phyloP scores from a whole-genome alignment of 208 protist species.

The Acanthamoeba sp. region DNA sequence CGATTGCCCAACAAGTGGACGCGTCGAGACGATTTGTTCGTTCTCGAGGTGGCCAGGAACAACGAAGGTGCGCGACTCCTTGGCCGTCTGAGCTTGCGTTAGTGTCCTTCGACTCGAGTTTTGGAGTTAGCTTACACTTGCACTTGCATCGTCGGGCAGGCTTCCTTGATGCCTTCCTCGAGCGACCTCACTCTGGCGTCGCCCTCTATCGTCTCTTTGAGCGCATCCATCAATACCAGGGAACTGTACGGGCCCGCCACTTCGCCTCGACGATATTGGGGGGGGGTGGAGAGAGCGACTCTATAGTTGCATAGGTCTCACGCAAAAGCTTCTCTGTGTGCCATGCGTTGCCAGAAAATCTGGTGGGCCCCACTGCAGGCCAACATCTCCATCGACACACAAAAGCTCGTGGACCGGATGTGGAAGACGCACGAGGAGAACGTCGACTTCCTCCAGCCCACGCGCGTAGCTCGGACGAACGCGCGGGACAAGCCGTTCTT shows the following conservation, averaged over 20 bases:
- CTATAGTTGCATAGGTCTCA: too few species aligned
- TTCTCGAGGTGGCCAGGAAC: slow-evolving; percentile 4
- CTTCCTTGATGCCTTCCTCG: slow-evolving; percentile 56
- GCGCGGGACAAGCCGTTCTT: neutral
- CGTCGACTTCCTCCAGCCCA: neutral
- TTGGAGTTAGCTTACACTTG: too few species aligned
- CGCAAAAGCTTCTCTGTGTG: too few species aligned
- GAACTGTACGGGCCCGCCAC: too few species aligned
- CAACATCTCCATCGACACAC: neutral
- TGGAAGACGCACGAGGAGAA: slow-evolving; percentile 33
- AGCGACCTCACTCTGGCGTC: neutral
- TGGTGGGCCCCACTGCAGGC: slow-evolving; percentile 40
- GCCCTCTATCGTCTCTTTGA: slow-evolving; percentile 40
- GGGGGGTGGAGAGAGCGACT: too few species aligned
- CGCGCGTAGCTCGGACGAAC: neutral
- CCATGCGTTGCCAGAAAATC: neutral
- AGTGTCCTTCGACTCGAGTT: too few species aligned
- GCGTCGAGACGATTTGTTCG: slow-evolving; percentile 6
- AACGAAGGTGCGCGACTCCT: neutral
- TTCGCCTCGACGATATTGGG: too few species aligned
- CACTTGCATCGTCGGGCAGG: too few species aligned
- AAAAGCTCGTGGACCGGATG: slow-evolving; percentile 3
- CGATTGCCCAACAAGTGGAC: slow-evolving; percentile 55
- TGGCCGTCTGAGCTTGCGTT: too few species aligned
- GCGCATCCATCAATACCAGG: slow-evolving; percentile 55